These are phyloP conservation scores for Fusarium sp. DNA, from an alignment of 2,329 filamentous ascomycete species.

Conservation along the genomic window DNA sequence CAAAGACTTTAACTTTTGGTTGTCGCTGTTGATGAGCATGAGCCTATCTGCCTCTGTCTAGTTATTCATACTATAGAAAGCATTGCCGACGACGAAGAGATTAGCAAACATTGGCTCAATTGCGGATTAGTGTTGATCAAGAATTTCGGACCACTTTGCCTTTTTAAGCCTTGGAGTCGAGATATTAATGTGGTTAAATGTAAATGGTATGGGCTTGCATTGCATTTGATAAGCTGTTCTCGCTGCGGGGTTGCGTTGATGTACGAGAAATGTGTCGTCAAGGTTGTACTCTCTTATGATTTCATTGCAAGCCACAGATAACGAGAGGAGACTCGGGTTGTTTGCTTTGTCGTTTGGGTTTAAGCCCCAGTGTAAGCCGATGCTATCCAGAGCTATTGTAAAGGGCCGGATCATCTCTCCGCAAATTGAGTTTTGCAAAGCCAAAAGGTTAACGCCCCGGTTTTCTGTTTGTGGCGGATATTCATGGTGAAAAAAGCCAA, in stretches of 20 bases:
- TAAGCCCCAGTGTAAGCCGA: too few species aligned
- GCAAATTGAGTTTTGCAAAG: background rate
- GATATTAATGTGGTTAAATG: background rate
- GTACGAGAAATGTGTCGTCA: background rate
- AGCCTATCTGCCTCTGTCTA: background rate
- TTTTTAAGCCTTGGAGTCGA: rapidly evolving
- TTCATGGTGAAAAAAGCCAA: background rate
- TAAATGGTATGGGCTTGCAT: background rate
- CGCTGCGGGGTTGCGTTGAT: too few species aligned
- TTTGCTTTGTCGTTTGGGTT: background rate
- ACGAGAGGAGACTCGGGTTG: background rate
- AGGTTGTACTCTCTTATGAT: background rate
- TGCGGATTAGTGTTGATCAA: too few species aligned
- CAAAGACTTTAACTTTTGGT: background rate
- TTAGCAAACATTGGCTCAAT: rapidly evolving
- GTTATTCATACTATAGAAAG: background rate
- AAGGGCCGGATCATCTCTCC: background rate
- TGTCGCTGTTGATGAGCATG: background rate
- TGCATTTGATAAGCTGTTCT: background rate
- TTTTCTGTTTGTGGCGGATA: background rate
- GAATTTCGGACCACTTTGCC: rapidly evolving
- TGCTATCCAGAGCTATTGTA: background rate
- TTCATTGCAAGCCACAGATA: rapidly evolving
- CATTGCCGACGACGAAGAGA: background rate
- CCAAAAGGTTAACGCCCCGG: background rate